phyloP scores from a whole-genome alignment of 345 rosid species.

The Citrus sinensis region DNA sequence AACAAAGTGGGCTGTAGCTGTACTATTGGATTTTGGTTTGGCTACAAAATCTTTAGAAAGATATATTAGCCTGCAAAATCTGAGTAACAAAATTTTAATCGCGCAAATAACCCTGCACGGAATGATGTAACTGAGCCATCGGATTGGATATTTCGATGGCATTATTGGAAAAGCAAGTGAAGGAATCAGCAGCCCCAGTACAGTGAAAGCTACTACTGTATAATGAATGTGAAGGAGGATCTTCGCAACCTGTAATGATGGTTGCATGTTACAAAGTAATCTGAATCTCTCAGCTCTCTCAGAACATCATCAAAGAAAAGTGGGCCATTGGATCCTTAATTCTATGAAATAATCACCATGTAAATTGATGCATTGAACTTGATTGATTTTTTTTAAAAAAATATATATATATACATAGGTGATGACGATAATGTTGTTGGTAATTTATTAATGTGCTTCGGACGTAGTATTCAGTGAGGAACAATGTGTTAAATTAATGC shows the following conservation, averaged over 20 bases:
- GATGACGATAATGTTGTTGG: not conserved
- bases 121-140: not conserved
- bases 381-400: not conserved
- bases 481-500: not conserved
- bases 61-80: not conserved
- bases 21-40: not conserved
- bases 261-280: too few relatives aligned
- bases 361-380: not conserved
- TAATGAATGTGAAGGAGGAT: not conserved
- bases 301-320: too few relatives aligned
- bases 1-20: not conserved
- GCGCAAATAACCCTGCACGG: not conserved
- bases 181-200: not conserved
- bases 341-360: not conserved
- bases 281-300: too few relatives aligned
- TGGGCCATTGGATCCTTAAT: too few relatives aligned
- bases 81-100: not conserved
- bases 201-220: not conserved
- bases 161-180: not conserved
- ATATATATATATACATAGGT: not conserved
- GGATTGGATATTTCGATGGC: not conserved
- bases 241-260: not conserved
- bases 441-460: not conserved
- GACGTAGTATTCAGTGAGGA: slow-evolving; percentile 36
- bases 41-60: not conserved